phyloP scores from a whole-genome alignment of 306 rosid species.

The Potentilla sterilis region DNA sequence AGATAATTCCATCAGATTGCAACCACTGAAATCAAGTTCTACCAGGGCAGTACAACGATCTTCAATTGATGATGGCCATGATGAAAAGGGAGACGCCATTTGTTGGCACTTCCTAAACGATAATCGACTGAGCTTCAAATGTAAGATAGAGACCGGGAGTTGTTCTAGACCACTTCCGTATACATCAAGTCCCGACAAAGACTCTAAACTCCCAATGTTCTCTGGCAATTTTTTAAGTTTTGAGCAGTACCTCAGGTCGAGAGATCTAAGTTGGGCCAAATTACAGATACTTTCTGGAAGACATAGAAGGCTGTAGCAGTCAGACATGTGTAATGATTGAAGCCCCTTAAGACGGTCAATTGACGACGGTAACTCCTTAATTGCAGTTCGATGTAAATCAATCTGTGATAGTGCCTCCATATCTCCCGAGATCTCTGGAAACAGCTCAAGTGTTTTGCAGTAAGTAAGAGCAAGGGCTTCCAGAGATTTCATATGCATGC shows the following conservation, averaged over 20 bases:
- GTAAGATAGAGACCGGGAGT: neutral
- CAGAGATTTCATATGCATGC: neutral
- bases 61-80: neutral
- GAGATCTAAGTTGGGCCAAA: neutral
- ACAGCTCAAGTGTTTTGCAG: neutral
- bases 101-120: neutral
- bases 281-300: neutral
- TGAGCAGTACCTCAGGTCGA: neutral
- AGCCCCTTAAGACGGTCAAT: neutral
- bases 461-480: neutral
- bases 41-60: neutral
- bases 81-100: neutral
- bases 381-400: fast-evolving
- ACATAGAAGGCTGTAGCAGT: neutral
- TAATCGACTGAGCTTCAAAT: neutral
- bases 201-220: neutral
- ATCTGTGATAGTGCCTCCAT: neutral
- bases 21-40: neutral
- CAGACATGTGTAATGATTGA: neutral
- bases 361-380: neutral
- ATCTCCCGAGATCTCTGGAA: neutral
- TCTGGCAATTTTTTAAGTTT: neutral
- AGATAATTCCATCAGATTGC: neutral
- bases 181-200: neutral
- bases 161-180: neutral